These are phyloP conservation scores for Ascochyta pisi DNA, from an alignment of 2,329 filamentous ascomycete species.

Conservation along the genomic window DNA sequence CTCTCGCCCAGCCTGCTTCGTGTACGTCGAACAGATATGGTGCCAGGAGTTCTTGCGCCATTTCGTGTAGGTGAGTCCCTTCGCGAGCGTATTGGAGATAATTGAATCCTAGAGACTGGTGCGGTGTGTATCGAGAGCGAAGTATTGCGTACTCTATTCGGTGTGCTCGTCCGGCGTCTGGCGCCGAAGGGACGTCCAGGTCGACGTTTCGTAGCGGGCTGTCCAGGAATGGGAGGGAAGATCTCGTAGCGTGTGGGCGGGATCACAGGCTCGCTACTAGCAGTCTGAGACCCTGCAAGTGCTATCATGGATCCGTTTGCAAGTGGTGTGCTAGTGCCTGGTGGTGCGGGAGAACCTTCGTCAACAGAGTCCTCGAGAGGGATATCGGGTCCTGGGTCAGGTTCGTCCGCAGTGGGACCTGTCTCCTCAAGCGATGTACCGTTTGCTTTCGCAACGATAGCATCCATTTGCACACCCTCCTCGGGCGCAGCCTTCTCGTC, in stretches of 20 bases:
- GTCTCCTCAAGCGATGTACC: slow-evolving; percentile 27
- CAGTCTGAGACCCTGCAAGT: slow-evolving; percentile 39
- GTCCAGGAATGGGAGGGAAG: slow-evolving; percentile 71
- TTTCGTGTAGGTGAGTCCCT: slow-evolving; percentile 42
- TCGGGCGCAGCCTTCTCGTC: slow-evolving; percentile 50
- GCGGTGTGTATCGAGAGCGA: slow-evolving; percentile 40
- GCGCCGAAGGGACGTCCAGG: slow-evolving; percentile 49
- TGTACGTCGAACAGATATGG: slow-evolving; percentile 45
- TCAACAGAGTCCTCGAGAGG: slow-evolving; percentile 38
- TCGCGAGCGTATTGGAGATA: slow-evolving; percentile 38
- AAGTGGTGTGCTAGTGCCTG: slow-evolving; percentile 36
- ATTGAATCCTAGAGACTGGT: slow-evolving; percentile 40
- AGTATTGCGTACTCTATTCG: slow-evolving; percentile 36
- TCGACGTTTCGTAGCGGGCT: slow-evolving; percentile 44
- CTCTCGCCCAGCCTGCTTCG: slow-evolving; percentile 54
- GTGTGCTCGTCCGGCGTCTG: slow-evolving; percentile 46
- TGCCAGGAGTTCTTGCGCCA: slow-evolving; percentile 41
- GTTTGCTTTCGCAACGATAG: slow-evolving; percentile 34
- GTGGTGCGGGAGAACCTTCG: slow-evolving; percentile 40
- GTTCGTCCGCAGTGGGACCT: slow-evolving; percentile 20
- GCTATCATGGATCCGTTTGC: slow-evolving; percentile 40
- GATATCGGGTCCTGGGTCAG: slow-evolving; percentile 27
- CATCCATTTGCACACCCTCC: slow-evolving; percentile 52
- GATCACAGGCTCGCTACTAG: slow-evolving; percentile 56
- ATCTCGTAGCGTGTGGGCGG: slow-evolving; percentile 78